Conservation (phyloP, 116 monocot genomes). For the Phalaenopsis hybrid region DNA sequence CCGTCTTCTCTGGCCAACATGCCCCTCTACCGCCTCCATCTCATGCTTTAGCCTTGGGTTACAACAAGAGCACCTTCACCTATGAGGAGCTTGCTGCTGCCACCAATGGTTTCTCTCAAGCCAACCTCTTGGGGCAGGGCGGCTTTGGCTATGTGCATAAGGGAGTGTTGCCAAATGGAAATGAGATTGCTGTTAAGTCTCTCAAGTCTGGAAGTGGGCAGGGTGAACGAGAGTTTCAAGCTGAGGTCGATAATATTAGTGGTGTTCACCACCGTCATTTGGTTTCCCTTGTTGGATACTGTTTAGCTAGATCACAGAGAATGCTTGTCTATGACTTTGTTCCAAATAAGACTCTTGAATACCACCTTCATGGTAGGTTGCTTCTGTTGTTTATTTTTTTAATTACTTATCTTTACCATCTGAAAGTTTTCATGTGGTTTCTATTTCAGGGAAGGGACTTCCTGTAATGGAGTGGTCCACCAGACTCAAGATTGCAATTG, state of each 20-base stretch:
- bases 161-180: constrained; percentile 29
- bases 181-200: constrained; percentile 39
- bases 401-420: background rate
- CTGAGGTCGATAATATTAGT: constrained; percentile 37
- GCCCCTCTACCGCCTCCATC: constrained; percentile 23
- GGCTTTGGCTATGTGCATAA: constrained; percentile 46
- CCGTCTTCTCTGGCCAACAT: constrained; percentile 14
- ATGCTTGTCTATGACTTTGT: constrained; percentile 44
- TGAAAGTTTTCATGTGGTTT: background rate
- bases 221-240: constrained; percentile 40
- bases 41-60: constrained; percentile 23
- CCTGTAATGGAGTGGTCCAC: constrained; percentile 64
- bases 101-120: constrained; percentile 25
- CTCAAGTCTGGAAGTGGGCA: constrained; percentile 29
- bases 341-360: constrained; percentile 34
- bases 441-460: constrained; percentile 37
- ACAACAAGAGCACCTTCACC: constrained; percentile 36
- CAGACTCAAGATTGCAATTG: constrained; percentile 71
- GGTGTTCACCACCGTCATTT: constrained; percentile 38
- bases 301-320: constrained; percentile 22
- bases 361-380: constrained; percentile 31
- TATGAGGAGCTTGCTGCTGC: constrained; percentile 39
- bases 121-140: constrained; percentile 34
- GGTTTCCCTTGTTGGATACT: constrained; percentile 35
- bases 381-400: background rate